These are phyloP conservation scores for Rhinocladiella mackenziei DNA, from an alignment of 2,329 filamentous ascomycete species.

Conservation along the genomic window DNA sequence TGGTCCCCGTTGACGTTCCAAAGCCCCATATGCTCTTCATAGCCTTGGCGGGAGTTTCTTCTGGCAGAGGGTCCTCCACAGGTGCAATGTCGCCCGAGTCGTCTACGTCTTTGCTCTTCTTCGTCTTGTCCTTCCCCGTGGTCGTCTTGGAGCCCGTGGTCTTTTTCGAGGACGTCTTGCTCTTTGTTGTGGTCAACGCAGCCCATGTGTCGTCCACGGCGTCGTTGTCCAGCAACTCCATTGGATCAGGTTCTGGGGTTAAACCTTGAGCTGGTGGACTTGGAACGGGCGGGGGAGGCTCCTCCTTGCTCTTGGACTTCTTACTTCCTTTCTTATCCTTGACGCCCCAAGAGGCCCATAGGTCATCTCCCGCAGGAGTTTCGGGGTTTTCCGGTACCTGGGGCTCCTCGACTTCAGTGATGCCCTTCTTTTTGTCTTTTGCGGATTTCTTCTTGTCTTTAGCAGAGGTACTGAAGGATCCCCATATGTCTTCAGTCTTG, in stretches of 20 bases:
- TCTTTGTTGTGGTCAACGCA: conserved; percentile 36
- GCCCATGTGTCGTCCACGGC: conserved; percentile 40
- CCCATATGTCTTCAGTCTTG: conserved; percentile 46
- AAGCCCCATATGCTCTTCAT: conserved; percentile 44
- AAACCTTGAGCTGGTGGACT: conserved; percentile 46
- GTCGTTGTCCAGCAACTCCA: conserved; percentile 31
- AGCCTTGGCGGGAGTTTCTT: conserved; percentile 38
- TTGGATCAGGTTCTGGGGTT: conserved; percentile 39
- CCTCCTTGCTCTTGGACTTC: conserved; percentile 40
- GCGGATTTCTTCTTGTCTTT: conserved; percentile 50
- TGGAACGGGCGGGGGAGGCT: conserved; percentile 47
- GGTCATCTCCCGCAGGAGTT: conserved; percentile 25
- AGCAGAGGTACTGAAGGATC: conserved; percentile 40
- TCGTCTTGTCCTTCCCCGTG: conserved; percentile 30
- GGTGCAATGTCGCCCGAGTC: conserved; percentile 20
- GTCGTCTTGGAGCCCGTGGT: conserved; percentile 35
- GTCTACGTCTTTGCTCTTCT: conserved; percentile 23
- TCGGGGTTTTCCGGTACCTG: conserved; percentile 18
- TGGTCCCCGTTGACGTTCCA: conserved; percentile 38
- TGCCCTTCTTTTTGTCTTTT: conserved; percentile 42
- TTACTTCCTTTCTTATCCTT: conserved; percentile 46
- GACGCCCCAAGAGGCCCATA: conserved; percentile 34
- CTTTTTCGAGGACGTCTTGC: conserved; percentile 39
- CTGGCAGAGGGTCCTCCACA: conserved; percentile 28
- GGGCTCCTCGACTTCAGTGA: conserved; percentile 18